phyloP scores from a whole-genome alignment of 495 filamentous ascomycete genomes.

The Penicillium angulare region DNA sequence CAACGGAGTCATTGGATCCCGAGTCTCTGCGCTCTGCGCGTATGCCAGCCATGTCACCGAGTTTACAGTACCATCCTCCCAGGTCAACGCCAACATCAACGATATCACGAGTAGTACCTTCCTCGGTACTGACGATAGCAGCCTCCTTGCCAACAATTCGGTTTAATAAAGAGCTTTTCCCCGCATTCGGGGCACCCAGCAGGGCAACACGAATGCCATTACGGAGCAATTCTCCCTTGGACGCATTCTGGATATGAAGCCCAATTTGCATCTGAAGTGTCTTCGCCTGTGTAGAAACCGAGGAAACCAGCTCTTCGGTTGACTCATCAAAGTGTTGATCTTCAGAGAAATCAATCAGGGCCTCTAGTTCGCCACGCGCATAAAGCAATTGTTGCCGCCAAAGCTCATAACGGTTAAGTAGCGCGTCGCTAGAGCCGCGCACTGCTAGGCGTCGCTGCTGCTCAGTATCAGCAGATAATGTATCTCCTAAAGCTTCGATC shows the following conservation, averaged over 20 bases:
- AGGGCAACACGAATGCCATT: conserved; percentile 84
- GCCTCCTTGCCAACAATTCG: conserved; percentile 88
- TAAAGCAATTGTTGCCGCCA: conserved; percentile 79
- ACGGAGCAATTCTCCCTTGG: conserved; percentile 79
- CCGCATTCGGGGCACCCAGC: conserved; percentile 88
- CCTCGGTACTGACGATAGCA: conserved; percentile 88
- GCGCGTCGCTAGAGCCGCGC: conserved; percentile 64
- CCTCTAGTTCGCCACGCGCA: conserved; percentile 88
- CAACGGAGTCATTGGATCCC: conserved; percentile 6
- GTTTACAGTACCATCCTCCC: conserved; percentile 79
- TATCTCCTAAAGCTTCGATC: conserved; percentile 87
- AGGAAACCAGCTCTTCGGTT: conserved; percentile 64
- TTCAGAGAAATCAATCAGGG: conserved; percentile 94
- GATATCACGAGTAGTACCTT: conserved; percentile 90
- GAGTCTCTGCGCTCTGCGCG: conserved; percentile 37
- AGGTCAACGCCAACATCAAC: conserved; percentile 91
- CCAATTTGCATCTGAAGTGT: conserved; percentile 59
- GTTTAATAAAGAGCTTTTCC: conserved; percentile 93
- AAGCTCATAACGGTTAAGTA: conserved; percentile 76
- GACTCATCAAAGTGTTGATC: conserved; percentile 97
- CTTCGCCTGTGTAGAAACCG: conserved; percentile 62
- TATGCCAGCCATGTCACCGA: conserved; percentile 92
- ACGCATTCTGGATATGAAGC: conserved; percentile 70
- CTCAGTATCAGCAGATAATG: conserved; percentile 83
- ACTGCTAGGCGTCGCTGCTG: conserved; percentile 87